Evolutionary conservation across 1,284 basidiomycete species (phyloP), one percentile per base, ranked within the genome.

Genomic region (Phellopilus nigrolimitatus): DNA sequence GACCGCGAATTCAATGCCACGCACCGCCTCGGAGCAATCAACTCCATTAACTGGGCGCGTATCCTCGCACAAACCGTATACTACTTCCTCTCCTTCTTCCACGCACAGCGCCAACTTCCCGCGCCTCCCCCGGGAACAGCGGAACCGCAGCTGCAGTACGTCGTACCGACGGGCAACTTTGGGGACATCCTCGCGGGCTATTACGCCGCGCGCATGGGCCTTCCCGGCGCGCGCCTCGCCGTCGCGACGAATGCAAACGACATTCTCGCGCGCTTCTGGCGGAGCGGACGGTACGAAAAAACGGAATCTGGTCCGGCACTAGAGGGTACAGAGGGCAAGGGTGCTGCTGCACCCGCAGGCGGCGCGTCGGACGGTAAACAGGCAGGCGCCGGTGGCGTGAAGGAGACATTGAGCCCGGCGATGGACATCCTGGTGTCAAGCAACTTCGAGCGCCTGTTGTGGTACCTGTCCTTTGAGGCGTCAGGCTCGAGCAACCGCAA

Each of bases 21-120:
- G 31, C 91, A 98, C 71, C 83, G 80, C 47, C 83, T 99, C 21
- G 97, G 93, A 39, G 97, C 97, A 15, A 88, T 99, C 64, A 99
- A 99, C 74, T 97, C 93, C 28, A 99, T 99, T 75, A 99, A 99
- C 75, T 99, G 95, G 95, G 97, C 97, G 0, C 89, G 97, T 55
- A 99, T 99, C 66, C 86, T 99, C 58, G 93, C 95, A 3, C 97
- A 99, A 68, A 98, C 95, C 24, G 91, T 97, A 47, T 99, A 99
- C 76, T 99, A 98, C 74, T 98, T 99, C 74, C 84, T 88, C 49
- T 88, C 95, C 48, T 98, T 90, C 73, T 93, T 95, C 70, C 79
- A 84, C 54, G 72, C 88, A 36, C 66, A 69, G 51, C 70, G 73
- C 12, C 74, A 80, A 39, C 74, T 83, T 43, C 69, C 61, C 30